Evolutionary conservation across 164 flowering plant species (phyloP).

Genomic region (Euptelea pleiosperma): DNA sequence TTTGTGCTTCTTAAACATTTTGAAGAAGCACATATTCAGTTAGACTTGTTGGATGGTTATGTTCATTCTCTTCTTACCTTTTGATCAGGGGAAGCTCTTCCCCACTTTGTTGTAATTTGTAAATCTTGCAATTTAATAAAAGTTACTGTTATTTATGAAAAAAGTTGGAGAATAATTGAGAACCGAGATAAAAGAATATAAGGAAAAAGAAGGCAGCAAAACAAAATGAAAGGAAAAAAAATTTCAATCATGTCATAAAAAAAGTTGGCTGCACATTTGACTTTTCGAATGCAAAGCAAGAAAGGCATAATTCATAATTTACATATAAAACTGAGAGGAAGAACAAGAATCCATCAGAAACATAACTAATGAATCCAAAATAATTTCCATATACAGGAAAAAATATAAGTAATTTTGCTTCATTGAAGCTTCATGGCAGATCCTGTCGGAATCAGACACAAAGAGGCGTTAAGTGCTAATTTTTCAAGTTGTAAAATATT

Average conservation of each 20-base stretch:
- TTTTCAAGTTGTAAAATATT: too few relatives aligned
- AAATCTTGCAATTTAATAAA: too few relatives aligned
- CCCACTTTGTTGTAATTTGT: too few relatives aligned
- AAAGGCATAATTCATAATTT: neutral
- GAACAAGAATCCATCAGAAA: neutral
- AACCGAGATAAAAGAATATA: neutral
- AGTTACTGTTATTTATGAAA: too few relatives aligned
- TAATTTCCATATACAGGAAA: neutral
- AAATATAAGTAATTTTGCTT: neutral
- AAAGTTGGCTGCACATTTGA: neutral
- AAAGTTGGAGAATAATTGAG: neutral
- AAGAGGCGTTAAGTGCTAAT: too few relatives aligned
- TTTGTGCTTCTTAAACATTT: too few relatives aligned
- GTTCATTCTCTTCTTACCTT: too few relatives aligned
- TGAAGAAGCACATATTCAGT: too few relatives aligned
- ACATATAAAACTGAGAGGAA: conserved; percentile 1
- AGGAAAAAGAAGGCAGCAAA: neutral
- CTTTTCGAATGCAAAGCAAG: neutral
- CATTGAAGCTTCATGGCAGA: too few relatives aligned
- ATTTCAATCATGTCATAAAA: too few relatives aligned
- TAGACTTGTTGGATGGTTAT: too few relatives aligned
- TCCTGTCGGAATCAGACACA: neutral
- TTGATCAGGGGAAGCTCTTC: too few relatives aligned
- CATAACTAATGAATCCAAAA: neutral
- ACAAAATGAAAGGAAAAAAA: neutral